phyloP scores from a whole-genome alignment of 2,329 filamentous ascomycete genomes.

The Ceratocystis ficicola region DNA sequence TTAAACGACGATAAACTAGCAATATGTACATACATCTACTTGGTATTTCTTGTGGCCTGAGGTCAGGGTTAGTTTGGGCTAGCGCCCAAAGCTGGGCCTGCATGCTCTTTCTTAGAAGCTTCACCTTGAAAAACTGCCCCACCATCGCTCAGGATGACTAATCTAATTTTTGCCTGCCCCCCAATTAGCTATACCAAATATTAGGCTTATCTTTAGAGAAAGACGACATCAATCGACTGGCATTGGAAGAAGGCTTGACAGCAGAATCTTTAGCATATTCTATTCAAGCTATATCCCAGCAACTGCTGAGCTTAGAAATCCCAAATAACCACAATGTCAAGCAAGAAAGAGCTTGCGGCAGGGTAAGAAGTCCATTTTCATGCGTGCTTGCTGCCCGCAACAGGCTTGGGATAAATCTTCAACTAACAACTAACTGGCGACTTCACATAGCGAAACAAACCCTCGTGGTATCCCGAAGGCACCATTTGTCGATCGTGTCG shows the following conservation, averaged over 20 bases:
- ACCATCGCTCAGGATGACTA: slow-evolving; percentile 13
- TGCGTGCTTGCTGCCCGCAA: background rate
- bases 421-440: no score
- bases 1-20: slow-evolving; percentile 8
- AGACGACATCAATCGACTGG: background rate
- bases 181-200: slow-evolving; percentile 1
- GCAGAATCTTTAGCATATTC: background rate
- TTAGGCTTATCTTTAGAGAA: background rate
- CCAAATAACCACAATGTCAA: slow-evolving; percentile 14
- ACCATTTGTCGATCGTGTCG: slow-evolving; percentile 76
- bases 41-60: background rate
- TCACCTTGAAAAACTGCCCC: slow-evolving; percentile 14
- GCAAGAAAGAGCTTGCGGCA: slow-evolving; percentile 18
- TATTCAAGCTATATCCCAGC: background rate
- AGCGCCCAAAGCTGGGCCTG: background rate
- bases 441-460: slow-evolving; percentile 46
- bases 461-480: slow-evolving; percentile 72
- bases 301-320: background rate
- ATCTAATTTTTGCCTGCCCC: slow-evolving; percentile 2
- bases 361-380: slow-evolving; percentile 16
- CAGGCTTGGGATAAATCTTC: background rate
- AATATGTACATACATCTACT: background rate
- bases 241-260: background rate
- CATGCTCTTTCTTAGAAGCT: background rate
- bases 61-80: background rate